These are phyloP conservation scores for Pholiota adiposa DNA, from an alignment of 1,284 basidiomycete genomes.

Conservation along the genomic window DNA sequence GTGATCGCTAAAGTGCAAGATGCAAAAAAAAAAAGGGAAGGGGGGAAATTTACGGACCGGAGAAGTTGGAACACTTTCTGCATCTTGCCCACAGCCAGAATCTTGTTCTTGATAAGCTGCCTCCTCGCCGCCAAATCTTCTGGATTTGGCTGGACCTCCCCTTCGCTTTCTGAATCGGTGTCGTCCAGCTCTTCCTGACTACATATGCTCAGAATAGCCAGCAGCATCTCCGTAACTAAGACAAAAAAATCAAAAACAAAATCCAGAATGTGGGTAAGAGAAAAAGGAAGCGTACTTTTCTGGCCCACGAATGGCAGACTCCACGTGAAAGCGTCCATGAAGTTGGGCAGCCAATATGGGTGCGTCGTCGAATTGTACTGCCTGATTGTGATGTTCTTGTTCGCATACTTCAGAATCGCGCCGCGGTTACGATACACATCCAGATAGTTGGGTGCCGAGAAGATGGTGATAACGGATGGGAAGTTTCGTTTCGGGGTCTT, in stretches of 20 bases:
- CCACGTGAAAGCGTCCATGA: slow-evolving; percentile 99
- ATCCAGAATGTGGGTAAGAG: not conserved
- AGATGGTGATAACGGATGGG: slow-evolving; percentile 94
- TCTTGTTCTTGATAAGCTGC: slow-evolving; percentile 96
- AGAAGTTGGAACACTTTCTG: slow-evolving; percentile 94
- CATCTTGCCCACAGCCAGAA: slow-evolving; percentile 97
- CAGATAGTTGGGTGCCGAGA: slow-evolving; percentile 96
- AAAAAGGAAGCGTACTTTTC: slow-evolving; percentile 72
- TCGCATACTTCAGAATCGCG: slow-evolving; percentile 96
- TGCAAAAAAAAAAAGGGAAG: not conserved
- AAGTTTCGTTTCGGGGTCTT: slow-evolving; percentile 92
- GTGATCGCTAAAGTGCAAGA: too few species aligned
- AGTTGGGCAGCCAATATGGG: slow-evolving; percentile 94
- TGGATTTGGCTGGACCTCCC: slow-evolving; percentile 40
- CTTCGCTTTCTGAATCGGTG: slow-evolving; percentile 51
- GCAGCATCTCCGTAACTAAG: slow-evolving; percentile 94
- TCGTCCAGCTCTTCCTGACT: slow-evolving; percentile 93
- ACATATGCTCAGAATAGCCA: slow-evolving; percentile 93
- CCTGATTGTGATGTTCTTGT: slow-evolving; percentile 96
- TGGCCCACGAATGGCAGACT: slow-evolving; percentile 97
- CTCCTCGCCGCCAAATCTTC: slow-evolving; percentile 56
- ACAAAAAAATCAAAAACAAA: not conserved
- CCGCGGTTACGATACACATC: slow-evolving; percentile 97
- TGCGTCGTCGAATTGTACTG: slow-evolving; percentile 96
- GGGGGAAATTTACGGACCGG: slow-evolving; percentile 65